These are phyloP conservation scores for Chrysosporium queenslandicum DNA, from an alignment of 2,329 filamentous ascomycete species.

Conservation along the genomic window DNA sequence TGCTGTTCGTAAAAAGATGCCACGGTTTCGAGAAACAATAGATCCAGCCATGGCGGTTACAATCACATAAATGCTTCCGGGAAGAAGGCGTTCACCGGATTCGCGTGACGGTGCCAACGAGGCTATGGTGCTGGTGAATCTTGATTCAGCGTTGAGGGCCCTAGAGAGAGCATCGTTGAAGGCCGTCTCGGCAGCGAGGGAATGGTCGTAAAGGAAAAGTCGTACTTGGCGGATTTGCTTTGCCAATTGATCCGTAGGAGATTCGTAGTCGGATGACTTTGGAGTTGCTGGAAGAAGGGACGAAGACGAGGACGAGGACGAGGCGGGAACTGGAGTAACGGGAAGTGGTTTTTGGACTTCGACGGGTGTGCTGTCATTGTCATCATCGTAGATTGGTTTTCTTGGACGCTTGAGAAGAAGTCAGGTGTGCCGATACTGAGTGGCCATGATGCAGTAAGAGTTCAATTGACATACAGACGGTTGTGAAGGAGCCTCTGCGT, in stretches of 20 bases:
- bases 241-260: slow-evolving; percentile 82
- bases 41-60: slow-evolving; percentile 91
- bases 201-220: slow-evolving; percentile 67
- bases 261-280: slow-evolving; percentile 8
- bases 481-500: slow-evolving; percentile 35
- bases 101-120: slow-evolving; percentile 77
- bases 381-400: slow-evolving; percentile 20
- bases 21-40: slow-evolving; percentile 81
- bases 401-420: slow-evolving; percentile 10
- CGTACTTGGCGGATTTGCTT: slow-evolving; percentile 69
- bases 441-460: neutral
- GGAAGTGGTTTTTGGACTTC: slow-evolving; percentile 10
- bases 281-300: neutral
- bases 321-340: neutral
- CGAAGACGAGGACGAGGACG: neutral
- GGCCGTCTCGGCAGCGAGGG: slow-evolving; percentile 63
- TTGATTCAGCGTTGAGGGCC: slow-evolving; percentile 75
- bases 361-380: slow-evolving; percentile 8
- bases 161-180: slow-evolving; percentile 74
- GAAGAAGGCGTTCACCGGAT: slow-evolving; percentile 79
- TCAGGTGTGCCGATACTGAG: slow-evolving; percentile 3
- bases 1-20: slow-evolving; percentile 66
- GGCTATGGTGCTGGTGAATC: slow-evolving; percentile 79
- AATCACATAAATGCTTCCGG: slow-evolving; percentile 81
- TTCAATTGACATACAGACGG: slow-evolving; percentile 23